These are phyloP conservation scores for Blastobotrys arbuscula DNA, from an alignment of 1,139 yeast genomes.

Conservation along the genomic window DNA sequence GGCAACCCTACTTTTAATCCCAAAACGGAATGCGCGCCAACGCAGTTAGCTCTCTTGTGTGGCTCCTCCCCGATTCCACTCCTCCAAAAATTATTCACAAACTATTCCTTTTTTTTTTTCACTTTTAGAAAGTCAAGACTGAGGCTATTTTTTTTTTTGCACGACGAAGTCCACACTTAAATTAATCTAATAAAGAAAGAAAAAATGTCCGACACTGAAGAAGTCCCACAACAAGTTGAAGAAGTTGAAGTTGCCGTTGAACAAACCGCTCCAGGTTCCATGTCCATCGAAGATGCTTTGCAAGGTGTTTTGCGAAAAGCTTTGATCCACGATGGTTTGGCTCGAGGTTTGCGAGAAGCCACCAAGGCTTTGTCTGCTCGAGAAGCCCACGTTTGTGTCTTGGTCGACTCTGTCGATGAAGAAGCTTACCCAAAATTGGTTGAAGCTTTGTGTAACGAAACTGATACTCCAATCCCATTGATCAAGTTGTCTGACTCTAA, in stretches of 20 bases:
- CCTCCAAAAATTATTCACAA: not conserved
- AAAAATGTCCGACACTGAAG: conserved; percentile 38
- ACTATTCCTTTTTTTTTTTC: not conserved
- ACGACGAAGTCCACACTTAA: conserved; percentile 33
- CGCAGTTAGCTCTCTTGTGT: too few species aligned
- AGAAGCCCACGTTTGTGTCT: conserved; percentile 96
- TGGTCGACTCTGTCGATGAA: conserved; percentile 98
- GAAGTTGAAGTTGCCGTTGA: conserved; percentile 85
- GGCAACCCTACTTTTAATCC: not conserved
- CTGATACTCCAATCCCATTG: conserved; percentile 94
- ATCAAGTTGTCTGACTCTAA: conserved; percentile 99
- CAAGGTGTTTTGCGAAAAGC: conserved; percentile 98
- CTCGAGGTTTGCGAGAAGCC: conserved; percentile 99
- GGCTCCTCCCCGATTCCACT: too few species aligned
- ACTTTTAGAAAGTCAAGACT: conserved; percentile 20
- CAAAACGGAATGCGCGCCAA: too few species aligned
- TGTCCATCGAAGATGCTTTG: conserved; percentile 97
- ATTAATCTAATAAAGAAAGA: conserved; percentile 10
- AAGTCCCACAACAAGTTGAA: conserved; percentile 41
- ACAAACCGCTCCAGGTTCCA: conserved; percentile 66
- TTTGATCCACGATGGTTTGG: conserved; percentile 98
- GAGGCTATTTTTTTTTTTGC: conserved; percentile 19
- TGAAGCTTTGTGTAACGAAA: conserved; percentile 99
- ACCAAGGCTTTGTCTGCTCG: conserved; percentile 93
- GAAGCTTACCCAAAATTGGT: conserved; percentile 94